phyloP scores from a whole-genome alignment of 2,329 filamentous ascomycete genomes.

The Hymenoscyphus infarciens region DNA sequence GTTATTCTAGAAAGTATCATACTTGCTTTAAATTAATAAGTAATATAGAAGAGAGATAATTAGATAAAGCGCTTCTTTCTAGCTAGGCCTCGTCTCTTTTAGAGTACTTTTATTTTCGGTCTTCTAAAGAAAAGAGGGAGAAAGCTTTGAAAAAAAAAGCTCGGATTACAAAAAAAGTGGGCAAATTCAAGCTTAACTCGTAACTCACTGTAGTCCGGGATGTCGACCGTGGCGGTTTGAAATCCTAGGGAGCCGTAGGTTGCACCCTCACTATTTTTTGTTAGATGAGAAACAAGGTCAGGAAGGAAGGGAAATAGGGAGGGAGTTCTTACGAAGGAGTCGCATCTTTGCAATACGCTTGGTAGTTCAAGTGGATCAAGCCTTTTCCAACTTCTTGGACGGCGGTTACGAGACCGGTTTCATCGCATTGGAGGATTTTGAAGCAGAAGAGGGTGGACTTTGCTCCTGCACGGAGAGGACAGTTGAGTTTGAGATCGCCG shows the following conservation, averaged over 20 bases:
- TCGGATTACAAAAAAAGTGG: too few relatives aligned
- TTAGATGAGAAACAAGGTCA: not conserved
- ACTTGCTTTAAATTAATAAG: too few relatives aligned
- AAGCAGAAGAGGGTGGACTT: not conserved
- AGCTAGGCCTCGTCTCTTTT: too few relatives aligned
- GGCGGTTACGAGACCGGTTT: not conserved
- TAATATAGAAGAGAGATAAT: too few relatives aligned
- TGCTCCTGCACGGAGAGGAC: slow-evolving; percentile 1
- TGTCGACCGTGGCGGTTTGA: not conserved
- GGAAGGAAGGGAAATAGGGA: not conserved
- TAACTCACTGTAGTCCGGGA: not conserved
- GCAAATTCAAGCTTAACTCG: too few relatives aligned
- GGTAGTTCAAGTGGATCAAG: not conserved
- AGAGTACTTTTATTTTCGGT: too few relatives aligned
- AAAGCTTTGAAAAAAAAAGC: too few relatives aligned
- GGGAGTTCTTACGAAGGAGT: not conserved
- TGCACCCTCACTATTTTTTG: not conserved
- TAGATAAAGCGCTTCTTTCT: too few relatives aligned
- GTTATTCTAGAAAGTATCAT: too few relatives aligned
- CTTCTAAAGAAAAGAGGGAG: too few relatives aligned
- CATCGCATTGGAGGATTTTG: slow-evolving; percentile 1
- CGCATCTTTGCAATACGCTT: not conserved
- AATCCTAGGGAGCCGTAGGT: not conserved
- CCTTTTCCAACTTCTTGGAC: not conserved
- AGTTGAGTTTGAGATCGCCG: not conserved